Conservation (phyloP, 1,284 basidiomycete species). For the Ceratobasidium sp. region DNA sequence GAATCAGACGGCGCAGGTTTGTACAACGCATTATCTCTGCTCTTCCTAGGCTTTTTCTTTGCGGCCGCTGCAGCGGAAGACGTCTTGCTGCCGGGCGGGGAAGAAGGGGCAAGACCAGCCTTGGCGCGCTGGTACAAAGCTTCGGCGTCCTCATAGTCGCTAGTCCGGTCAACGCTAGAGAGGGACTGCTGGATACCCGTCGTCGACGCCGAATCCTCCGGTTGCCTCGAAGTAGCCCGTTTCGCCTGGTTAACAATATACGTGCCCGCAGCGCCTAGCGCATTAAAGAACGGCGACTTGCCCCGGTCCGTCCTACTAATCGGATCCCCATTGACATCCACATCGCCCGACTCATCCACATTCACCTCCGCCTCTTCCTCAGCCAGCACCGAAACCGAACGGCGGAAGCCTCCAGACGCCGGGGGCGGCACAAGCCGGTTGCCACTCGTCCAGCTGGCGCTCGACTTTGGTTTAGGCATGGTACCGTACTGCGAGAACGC, state of each 20-base stretch:
- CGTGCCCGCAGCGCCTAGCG: slow-evolving; percentile 40
- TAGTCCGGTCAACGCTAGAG: slow-evolving; percentile 34
- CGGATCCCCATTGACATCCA: slow-evolving; percentile 40
- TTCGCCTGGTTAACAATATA: slow-evolving; percentile 21
- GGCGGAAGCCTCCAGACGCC: slow-evolving; percentile 38
- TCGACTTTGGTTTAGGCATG: slow-evolving; percentile 33
- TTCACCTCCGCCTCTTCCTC: not conserved
- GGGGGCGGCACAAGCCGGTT: slow-evolving; percentile 45
- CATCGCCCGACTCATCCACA: slow-evolving; percentile 41
- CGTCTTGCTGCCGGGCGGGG: slow-evolving; percentile 16
- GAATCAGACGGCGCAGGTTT: slow-evolving; percentile 69
- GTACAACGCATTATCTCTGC: slow-evolving; percentile 77
- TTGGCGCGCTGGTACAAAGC: slow-evolving; percentile 31
- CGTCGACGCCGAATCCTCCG: slow-evolving; percentile 30
- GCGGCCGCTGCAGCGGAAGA: not conserved
- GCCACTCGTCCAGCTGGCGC: slow-evolving; percentile 16
- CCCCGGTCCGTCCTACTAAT: slow-evolving; percentile 37
- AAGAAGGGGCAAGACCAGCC: slow-evolving; percentile 8
- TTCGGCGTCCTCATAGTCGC: slow-evolving; percentile 34
- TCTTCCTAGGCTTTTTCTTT: slow-evolving; percentile 44
- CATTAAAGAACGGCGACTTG: slow-evolving; percentile 43
- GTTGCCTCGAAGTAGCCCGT: slow-evolving; percentile 34
- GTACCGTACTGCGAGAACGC: slow-evolving; percentile 55
- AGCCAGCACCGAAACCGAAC: slow-evolving; percentile 3
- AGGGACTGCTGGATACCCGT: slow-evolving; percentile 27